Evolutionary conservation across 768 basidiomycete species (phyloP).

Genomic region (Roridomyces roridus): DNA sequence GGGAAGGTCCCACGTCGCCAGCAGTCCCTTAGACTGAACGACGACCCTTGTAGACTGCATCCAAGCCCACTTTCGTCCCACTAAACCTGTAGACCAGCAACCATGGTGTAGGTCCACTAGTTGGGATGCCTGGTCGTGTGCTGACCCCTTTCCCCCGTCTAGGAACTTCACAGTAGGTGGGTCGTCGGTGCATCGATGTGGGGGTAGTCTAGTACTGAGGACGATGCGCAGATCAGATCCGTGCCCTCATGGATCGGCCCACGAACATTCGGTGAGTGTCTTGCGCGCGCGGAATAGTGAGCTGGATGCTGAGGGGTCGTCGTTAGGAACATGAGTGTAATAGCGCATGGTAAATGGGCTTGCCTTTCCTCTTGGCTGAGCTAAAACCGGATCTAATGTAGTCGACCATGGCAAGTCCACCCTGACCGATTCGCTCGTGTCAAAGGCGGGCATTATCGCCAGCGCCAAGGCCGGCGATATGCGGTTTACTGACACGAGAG

Average conservation of each 20-base stretch:
- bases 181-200: conserved; percentile 35
- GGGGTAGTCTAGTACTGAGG: conserved; percentile 9
- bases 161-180: conserved; percentile 91
- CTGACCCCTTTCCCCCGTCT: conserved; percentile 39
- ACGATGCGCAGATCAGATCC: conserved; percentile 73
- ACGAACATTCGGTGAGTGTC: conserved; percentile 91
- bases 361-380: too few relatives aligned
- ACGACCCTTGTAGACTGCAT: conserved; percentile 6
- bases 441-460: conserved; percentile 99
- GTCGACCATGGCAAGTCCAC: conserved; percentile 99
- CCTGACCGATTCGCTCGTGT: conserved; percentile 97
- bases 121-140: conserved; percentile 9
- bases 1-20: conserved; percentile 22
- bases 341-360: conserved; percentile 75
- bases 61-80: conserved; percentile 27
- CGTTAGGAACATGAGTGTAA: conserved; percentile 14
- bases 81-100: conserved; percentile 54
- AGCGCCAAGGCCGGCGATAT: conserved; percentile 92
- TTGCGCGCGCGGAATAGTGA: too few relatives aligned
- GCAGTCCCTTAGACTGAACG: conserved; percentile 4
- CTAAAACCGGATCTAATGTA: conserved; percentile 32
- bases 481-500: conserved; percentile 97
- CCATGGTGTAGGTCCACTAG: conserved; percentile 77
- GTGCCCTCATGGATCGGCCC: conserved; percentile 85
- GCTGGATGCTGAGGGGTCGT: too few relatives aligned